Base-by-base conservation (phyloP, 2,329 filamentous ascomycete species). In the Orbilia ellipsospora region DNA sequence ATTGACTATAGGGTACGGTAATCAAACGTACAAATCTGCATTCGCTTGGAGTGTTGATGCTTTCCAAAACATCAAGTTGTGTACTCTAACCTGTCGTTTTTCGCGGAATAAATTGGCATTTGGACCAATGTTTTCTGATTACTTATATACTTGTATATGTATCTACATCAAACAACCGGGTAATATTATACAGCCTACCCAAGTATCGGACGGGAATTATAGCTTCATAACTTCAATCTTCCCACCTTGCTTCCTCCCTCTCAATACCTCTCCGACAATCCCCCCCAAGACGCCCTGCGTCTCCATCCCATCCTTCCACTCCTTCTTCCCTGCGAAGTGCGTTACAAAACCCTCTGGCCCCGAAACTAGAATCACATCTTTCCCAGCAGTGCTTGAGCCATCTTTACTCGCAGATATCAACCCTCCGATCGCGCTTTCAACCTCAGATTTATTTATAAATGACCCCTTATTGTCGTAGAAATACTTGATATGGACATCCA, bases 321-420 rank as follows among this genome's bases (percentile, higher is more conserved):
- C 83, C 83, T 96, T 97, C 8, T 89, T 85, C 0, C 95, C 94
- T 1, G 93, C 92, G 83, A 91, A 92, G 77, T 90, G 87, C 51
- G 88, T 87, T 45, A 98, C 87, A 82, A 98, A 98, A 0, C 95
- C 94, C 64, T 96, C 92, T 0, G 95, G 94, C 0, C 95, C 95
- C 0, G 93, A 96, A 0, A 98, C 88, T 67, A 97, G 85, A n/a
- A 97, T 84, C 18, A 97, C 81, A 73, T 89, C 89, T 77, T 86
- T 87, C 0, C 87, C 85, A 44, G 78, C 74, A 50, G 80, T 42
- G 80, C 73, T 2, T 0, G 10, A 45, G 42, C 78, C 74, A 52
- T 80, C 36, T 80, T 73, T 1, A 77, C 15, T 18, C 4, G 56
- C 56, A 81, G 80, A 63, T 13, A 40, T 23, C 13, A 94, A 83